These are phyloP conservation scores for Podospora appendiculata DNA, from an alignment of 495 filamentous ascomycete genomes.

Conservation along the genomic window DNA sequence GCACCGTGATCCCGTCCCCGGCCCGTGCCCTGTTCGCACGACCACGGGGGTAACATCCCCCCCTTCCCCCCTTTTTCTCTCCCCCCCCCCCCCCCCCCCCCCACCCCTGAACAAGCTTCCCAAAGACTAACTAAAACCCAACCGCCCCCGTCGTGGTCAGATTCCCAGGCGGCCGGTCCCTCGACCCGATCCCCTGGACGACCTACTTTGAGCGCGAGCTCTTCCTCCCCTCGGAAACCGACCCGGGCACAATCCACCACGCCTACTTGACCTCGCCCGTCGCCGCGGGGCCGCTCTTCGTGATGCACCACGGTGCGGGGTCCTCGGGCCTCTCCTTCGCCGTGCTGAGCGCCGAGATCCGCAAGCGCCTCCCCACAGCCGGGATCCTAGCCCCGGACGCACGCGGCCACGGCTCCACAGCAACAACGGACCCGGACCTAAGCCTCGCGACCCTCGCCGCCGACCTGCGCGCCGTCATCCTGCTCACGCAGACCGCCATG, in stretches of 20 bases:
- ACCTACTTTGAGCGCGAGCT: constrained; percentile 84
- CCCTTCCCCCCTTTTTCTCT: constrained; percentile 1
- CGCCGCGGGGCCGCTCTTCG: constrained; percentile 56
- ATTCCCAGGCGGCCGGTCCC: constrained; percentile 28
- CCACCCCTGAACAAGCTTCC: background rate
- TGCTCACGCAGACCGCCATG: constrained; percentile 54
- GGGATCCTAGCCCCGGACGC: constrained; percentile 82
- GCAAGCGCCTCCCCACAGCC: constrained; percentile 67
- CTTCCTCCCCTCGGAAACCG: constrained; percentile 42
- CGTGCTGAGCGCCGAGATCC: constrained; percentile 66
- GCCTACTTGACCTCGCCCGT: constrained; percentile 70
- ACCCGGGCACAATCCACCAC: constrained; percentile 54
- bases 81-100: background rate
- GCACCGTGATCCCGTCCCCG: constrained; percentile 76
- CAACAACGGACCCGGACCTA: constrained; percentile 41
- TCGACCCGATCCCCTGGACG: constrained; percentile 68
- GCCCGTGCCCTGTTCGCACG: constrained; percentile 66
- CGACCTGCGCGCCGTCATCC: constrained; percentile 66
- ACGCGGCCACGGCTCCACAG: constrained; percentile 66
- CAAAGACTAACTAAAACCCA: too few relatives aligned
- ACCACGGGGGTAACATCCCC: constrained; percentile 47
- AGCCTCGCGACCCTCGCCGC: constrained; percentile 59
- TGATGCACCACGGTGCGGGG: constrained; percentile 46
- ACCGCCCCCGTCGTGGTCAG: constrained; percentile 9
- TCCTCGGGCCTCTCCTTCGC: constrained; percentile 44